Percentiles rank a stretch among this genome's conserved stretches.
Conservation (phyloP, 352 stramenopile genomes). For the Phytophthora gonapodyides region DNA sequence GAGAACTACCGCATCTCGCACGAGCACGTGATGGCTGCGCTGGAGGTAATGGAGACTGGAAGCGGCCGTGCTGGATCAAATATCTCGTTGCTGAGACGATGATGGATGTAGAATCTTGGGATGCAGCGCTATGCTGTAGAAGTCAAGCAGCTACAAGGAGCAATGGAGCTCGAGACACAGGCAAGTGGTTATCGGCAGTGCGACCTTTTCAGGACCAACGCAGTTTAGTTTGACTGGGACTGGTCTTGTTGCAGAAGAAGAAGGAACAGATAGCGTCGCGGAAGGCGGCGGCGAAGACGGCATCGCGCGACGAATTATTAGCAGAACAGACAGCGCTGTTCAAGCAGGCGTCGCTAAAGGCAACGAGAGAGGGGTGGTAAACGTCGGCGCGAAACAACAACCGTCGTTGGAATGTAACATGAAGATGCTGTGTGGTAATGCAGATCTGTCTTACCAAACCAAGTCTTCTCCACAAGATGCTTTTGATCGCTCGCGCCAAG, state of each 20-base stretch:
- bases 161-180: slow-evolving; percentile 33
- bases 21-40: slow-evolving; percentile 59
- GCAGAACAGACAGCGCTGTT: slow-evolving; percentile 81
- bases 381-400: slow-evolving; percentile 7
- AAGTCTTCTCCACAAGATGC: neutral
- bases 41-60: slow-evolving; percentile 42
- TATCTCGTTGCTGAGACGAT: slow-evolving; percentile 3
- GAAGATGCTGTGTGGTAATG: neutral
- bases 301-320: slow-evolving; percentile 60
- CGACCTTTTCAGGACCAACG: too few species aligned
- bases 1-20: slow-evolving; percentile 73
- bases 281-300: slow-evolving; percentile 37
- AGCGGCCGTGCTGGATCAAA: neutral
- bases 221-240: neutral
- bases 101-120: slow-evolving; percentile 34
- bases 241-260: slow-evolving; percentile 39
- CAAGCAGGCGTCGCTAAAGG: slow-evolving; percentile 61
- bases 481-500: neutral
- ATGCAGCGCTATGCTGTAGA: slow-evolving; percentile 43
- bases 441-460: too few species aligned
- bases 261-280: slow-evolving; percentile 45
- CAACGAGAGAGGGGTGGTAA: slow-evolving; percentile 70
- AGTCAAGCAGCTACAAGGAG: slow-evolving; percentile 38
- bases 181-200: slow-evolving; percentile 10
- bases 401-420: slow-evolving; percentile 8